Conservation (phyloP, 495 filamentous ascomycete genomes). For the Trichoderma asperelloides region DNA sequence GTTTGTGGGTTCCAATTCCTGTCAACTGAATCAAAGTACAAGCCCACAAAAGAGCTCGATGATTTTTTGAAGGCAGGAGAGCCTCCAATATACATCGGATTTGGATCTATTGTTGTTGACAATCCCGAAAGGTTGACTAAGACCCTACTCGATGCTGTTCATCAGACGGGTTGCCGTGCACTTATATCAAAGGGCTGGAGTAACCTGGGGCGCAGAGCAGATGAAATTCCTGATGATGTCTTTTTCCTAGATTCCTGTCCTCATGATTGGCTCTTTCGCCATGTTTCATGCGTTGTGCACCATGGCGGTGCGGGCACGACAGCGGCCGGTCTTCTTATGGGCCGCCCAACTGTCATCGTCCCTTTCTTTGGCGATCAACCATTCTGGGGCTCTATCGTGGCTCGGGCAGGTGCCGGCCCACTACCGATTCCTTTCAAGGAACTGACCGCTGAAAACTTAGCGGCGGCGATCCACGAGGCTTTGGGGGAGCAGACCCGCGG, state of each 20-base stretch:
- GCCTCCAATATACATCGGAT: constrained; percentile 56
- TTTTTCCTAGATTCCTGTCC: constrained; percentile 58
- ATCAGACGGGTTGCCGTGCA: constrained; percentile 49
- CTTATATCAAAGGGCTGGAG: constrained; percentile 62
- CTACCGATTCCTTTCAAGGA: constrained; percentile 64
- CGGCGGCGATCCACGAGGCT: constrained; percentile 60
- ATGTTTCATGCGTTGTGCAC: constrained; percentile 50
- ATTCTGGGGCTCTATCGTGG: constrained; percentile 76
- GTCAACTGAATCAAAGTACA: constrained; percentile 52
- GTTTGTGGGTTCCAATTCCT: constrained; percentile 71
- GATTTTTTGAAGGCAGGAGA: constrained; percentile 54
- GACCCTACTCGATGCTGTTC: constrained; percentile 54
- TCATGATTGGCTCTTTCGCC: constrained; percentile 61
- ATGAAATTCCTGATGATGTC: constrained; percentile 47
- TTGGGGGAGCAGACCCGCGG: constrained; percentile 46
- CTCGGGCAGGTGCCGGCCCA: constrained; percentile 55
- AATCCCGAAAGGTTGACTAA: constrained; percentile 52
- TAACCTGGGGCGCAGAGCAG: constrained; percentile 41
- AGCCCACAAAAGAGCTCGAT: constrained; percentile 50
- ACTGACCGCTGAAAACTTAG: constrained; percentile 50
- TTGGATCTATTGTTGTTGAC: constrained; percentile 62
- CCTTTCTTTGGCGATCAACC: constrained; percentile 68
- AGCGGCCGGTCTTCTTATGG: constrained; percentile 54
- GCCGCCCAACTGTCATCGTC: constrained; percentile 56
- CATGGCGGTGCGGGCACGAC: constrained; percentile 62